A percentile compares a stretch with the other conserved stretches of the same genome.
Evolutionary conservation across 768 basidiomycete species (phyloP).

Genomic region (Suillus occidentalis): DNA sequence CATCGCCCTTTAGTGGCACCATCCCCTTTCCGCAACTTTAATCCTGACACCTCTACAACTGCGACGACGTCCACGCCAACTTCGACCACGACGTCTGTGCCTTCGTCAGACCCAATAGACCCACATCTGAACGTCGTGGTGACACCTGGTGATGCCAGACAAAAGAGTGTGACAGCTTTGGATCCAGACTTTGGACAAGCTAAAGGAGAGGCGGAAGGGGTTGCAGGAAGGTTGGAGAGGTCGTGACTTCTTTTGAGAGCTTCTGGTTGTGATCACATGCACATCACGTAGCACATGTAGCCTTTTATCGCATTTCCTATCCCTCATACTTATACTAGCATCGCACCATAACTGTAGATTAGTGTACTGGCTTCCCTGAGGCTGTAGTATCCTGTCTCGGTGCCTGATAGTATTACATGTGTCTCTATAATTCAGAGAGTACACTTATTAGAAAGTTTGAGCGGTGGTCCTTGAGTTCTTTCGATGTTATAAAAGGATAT

Average conservation of each 20-base stretch:
- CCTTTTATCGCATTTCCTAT: not conserved
- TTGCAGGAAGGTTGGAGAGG: slow-evolving; percentile 21
- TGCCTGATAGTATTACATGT: not conserved
- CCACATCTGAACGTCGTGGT: slow-evolving; percentile 32
- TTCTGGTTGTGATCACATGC: slow-evolving; percentile 1
- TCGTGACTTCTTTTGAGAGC: slow-evolving; percentile 6
- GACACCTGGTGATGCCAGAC: slow-evolving; percentile 23
- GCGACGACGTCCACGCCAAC: slow-evolving; percentile 34
- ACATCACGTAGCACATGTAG: not conserved
- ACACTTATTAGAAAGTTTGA: not conserved
- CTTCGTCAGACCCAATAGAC: slow-evolving; percentile 33
- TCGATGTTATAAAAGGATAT: no score
- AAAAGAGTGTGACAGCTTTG: slow-evolving; percentile 19
- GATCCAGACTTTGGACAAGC: slow-evolving; percentile 27
- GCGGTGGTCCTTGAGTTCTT: not conserved
- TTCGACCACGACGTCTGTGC: slow-evolving; percentile 35
- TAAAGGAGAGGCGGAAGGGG: slow-evolving; percentile 23
- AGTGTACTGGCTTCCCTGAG: not conserved
- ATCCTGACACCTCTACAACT: slow-evolving; percentile 27
- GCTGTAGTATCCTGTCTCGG: not conserved
- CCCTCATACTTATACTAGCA: not conserved
- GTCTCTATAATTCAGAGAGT: not conserved
- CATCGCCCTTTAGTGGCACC: slow-evolving; percentile 60
- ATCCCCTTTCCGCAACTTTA: slow-evolving; percentile 52
- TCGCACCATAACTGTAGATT: slow-evolving; percentile 3